Evolutionary conservation across 352 stramenopile genomes (phyloP).

Genomic region (Phytophthora macrochlamydospora): DNA sequence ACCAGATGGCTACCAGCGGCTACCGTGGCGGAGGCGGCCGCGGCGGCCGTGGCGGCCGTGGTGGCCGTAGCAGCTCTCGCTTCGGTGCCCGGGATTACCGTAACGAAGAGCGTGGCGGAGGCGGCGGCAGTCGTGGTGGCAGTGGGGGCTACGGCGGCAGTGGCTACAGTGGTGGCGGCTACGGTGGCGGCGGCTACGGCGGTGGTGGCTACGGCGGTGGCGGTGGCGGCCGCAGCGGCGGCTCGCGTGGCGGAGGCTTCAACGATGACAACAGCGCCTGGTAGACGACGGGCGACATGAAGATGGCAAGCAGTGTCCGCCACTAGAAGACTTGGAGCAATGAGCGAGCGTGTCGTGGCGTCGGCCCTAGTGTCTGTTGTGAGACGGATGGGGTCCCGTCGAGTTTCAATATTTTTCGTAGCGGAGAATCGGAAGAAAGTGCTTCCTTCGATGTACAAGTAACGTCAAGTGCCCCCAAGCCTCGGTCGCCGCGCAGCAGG

Average conservation of each 20-base stretch:
- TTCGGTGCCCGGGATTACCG: slow-evolving; percentile 91
- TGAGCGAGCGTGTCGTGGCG: slow-evolving; percentile 37
- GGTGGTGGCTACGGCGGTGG: slow-evolving; percentile 31
- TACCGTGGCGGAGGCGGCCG: slow-evolving; percentile 68
- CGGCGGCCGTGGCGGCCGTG: slow-evolving; percentile 53
- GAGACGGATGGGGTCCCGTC: slow-evolving; percentile 29
- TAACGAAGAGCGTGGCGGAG: slow-evolving; percentile 67
- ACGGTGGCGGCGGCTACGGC: slow-evolving; percentile 28
- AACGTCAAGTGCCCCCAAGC: slow-evolving; percentile 61
- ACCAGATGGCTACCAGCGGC: slow-evolving; percentile 92
- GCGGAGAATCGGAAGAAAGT: slow-evolving; percentile 68
- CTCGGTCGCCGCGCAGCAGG: slow-evolving; percentile 36
- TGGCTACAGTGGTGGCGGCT: slow-evolving; percentile 34
- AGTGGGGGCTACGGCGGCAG: slow-evolving; percentile 25
- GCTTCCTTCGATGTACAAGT: slow-evolving; percentile 81
- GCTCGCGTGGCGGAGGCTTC: slow-evolving; percentile 52
- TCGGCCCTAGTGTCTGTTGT: slow-evolving; percentile 31
- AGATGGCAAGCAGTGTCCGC: slow-evolving; percentile 52
- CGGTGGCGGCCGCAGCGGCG: slow-evolving; percentile 36
- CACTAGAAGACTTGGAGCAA: slow-evolving; percentile 48
- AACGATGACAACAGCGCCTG: slow-evolving; percentile 88
- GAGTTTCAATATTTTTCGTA: slow-evolving; percentile 52
- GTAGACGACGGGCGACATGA: slow-evolving; percentile 53
- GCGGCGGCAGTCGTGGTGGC: slow-evolving; percentile 34
- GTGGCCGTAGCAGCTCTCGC: slow-evolving; percentile 62